Evolutionary conservation across 2,329 filamentous ascomycete genomes (phyloP), one percentile per base, ranked within the genome.

Genomic region (Phaeomoniella chlamydospora): DNA sequence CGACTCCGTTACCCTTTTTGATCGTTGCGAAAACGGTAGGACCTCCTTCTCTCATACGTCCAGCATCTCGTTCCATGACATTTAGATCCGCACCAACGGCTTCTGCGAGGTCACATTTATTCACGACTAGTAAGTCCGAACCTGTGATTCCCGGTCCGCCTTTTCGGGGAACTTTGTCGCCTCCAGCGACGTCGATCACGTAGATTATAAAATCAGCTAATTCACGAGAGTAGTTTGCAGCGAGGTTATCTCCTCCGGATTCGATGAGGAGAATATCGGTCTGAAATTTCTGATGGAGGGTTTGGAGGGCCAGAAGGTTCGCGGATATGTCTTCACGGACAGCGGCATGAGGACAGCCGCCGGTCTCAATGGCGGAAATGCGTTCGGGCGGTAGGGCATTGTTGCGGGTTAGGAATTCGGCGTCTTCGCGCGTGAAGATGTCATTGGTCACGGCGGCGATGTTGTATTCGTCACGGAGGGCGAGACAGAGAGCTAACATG

Each of bases 121-220:
- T 98, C 35, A 98, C 84, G 14, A 98, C 72, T 44, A 98, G 61
- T 56, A 98, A 56, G 53, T 98, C 90, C 49, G 82, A 90, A 63
- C 94, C 88, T 4, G 90, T 98, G 55, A 98, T 98, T 2, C 90
- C 90, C 0, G 90, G 90, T 0, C 90, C 90, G 17, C 90, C 90
- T 64, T 98, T 98, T 17, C 90, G 65, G 0, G 90, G 90, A 35
- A 98, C 80, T 71, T 98, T 98, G 59, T 98, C 90, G 10, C 90
- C 90, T 15, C 90, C 90, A 38, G 78, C 82, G 13, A 98, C 90
- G 59, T 98, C 90, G 49, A 98, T 96, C 18, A 98, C 90, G 57
- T 98, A 98, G 61, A 98, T 80, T 59, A 98, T 98, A 57, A 82
- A 98, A 58, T 98, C 90, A 2, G 90, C 90, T 45, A 98, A 67